These are phyloP conservation scores for Trametes elegans DNA, from an alignment of 768 basidiomycete genomes.

Conservation along the genomic window DNA sequence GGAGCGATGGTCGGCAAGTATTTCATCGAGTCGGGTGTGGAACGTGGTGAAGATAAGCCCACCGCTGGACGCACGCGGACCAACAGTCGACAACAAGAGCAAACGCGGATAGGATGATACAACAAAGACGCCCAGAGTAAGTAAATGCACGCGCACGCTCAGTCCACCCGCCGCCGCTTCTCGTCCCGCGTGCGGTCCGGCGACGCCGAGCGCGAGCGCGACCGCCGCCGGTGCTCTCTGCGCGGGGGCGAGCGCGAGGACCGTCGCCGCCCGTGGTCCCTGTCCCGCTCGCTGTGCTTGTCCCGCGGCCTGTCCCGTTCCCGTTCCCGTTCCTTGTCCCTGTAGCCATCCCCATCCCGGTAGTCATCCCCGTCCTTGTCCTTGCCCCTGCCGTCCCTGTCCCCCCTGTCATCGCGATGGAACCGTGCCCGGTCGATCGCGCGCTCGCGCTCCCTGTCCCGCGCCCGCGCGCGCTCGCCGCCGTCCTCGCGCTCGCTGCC, in stretches of 20 bases:
- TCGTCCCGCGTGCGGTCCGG: conserved; percentile 27
- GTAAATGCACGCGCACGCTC: neutral
- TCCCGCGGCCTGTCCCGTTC: conserved; percentile 1
- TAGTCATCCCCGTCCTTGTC: conserved; percentile 5
- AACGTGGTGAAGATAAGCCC: no score
- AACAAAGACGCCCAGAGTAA: neutral
- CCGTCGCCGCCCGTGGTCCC: neutral
- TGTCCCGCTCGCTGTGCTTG: neutral
- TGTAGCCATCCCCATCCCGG: conserved; percentile 15
- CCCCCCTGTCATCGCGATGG: conserved; percentile 3
- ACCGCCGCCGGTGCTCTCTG: conserved; percentile 10
- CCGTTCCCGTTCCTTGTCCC: conserved; percentile 4
- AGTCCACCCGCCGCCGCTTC: conserved; percentile 35
- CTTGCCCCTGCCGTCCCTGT: neutral
- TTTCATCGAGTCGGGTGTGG: no score
- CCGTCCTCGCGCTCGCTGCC: conserved; percentile 23
- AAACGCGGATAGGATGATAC: neutral
- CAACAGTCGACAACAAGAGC: neutral
- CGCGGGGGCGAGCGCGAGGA: no score
- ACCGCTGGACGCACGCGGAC: no score
- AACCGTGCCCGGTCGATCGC: conserved; percentile 4
- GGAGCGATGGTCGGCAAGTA: no score
- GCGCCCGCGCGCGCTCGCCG: conserved; percentile 12
- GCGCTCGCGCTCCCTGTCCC: conserved; percentile 10
- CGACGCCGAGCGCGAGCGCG: conserved; percentile 24